phyloP scores from a whole-genome alignment of 2,329 filamentous ascomycete species.

The Chalara sp. region DNA sequence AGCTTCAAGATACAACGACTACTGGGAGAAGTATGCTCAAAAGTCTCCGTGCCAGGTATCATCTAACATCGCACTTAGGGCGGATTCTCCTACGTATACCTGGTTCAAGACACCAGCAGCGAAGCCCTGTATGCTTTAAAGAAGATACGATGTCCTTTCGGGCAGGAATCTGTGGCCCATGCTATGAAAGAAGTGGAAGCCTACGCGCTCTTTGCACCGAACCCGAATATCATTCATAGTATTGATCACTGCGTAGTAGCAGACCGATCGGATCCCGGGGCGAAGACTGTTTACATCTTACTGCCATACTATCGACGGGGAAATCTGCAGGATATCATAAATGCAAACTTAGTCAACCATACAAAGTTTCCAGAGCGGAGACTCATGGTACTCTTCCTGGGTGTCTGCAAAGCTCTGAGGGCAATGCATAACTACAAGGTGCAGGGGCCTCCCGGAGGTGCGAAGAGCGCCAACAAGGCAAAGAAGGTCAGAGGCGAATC shows the following conservation, averaged over 20 bases:
- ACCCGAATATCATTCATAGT: conserved; percentile 79
- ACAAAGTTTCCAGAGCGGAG: conserved; percentile 80
- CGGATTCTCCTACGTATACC: conserved; percentile 98
- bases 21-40: conserved; percentile 69
- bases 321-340: conserved; percentile 97
- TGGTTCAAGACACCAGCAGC: conserved; percentile 83
- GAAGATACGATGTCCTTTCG: conserved; percentile 98
- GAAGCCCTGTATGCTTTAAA: conserved; percentile 89
- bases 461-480: conserved; percentile 40
- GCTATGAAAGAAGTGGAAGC: conserved; percentile 97
- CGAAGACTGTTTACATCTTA: conserved; percentile 94
- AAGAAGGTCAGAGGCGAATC: conserved; percentile 29
- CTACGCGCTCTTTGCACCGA: conserved; percentile 80
- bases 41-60: too few species aligned
- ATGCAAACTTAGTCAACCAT: conserved; percentile 95
- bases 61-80: conserved; percentile 45
- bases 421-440: conserved; percentile 87
- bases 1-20: conserved; percentile 94
- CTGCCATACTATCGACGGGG: conserved; percentile 92
- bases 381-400: conserved; percentile 84
- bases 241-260: conserved; percentile 77
- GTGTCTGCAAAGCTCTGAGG: conserved; percentile 80
- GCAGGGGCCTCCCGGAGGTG: conserved; percentile 48
- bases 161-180: conserved; percentile 88
- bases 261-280: conserved; percentile 59